These are phyloP conservation scores for Posidonia australis DNA, from an alignment of 106 monocot species.

Conservation along the genomic window DNA sequence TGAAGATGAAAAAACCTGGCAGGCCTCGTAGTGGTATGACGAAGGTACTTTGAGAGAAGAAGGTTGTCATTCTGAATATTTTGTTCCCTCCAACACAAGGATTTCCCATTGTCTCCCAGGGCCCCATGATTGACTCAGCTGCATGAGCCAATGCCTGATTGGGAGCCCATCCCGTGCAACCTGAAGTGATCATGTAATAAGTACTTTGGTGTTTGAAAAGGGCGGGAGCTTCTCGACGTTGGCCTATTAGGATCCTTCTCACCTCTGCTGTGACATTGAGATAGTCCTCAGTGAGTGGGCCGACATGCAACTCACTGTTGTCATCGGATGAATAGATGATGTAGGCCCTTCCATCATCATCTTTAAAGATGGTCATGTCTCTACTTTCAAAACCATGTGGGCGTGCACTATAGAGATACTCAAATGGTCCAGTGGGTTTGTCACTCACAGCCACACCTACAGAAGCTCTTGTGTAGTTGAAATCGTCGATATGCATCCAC, in stretches of 20 bases:
- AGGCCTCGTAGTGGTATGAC: slow-evolving; percentile 47
- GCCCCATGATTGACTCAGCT: slow-evolving; percentile 64
- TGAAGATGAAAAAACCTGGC: slow-evolving; percentile 59
- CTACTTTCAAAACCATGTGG: slow-evolving; percentile 74
- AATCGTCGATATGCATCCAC: slow-evolving; percentile 95
- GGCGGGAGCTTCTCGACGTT: slow-evolving; percentile 72
- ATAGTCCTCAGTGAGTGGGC: slow-evolving; percentile 61
- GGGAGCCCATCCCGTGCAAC: slow-evolving; percentile 85
- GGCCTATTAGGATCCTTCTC: slow-evolving; percentile 52
- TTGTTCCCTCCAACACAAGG: slow-evolving; percentile 80
- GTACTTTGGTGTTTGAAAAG: slow-evolving; percentile 54
- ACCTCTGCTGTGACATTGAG: slow-evolving; percentile 35
- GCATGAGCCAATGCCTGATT: slow-evolving; percentile 67
- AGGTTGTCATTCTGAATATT: slow-evolving; percentile 52
- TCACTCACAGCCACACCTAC: slow-evolving; percentile 65
- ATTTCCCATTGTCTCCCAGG: slow-evolving; percentile 83
- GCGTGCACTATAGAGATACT: slow-evolving; percentile 53
- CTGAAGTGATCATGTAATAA: slow-evolving; percentile 93
- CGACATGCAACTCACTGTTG: slow-evolving; percentile 72
- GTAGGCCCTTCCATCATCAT: slow-evolving; percentile 59
- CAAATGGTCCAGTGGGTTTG: slow-evolving; percentile 59
- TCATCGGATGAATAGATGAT: slow-evolving; percentile 69
- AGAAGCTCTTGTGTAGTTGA: slow-evolving; percentile 78
- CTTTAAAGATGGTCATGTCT: slow-evolving; percentile 91
- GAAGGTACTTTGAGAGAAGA: slow-evolving; percentile 71